A percentile compares a stretch with the other conserved stretches of the same genome.
phyloP scores from a whole-genome alignment of 495 filamentous ascomycete genomes.

The Mytilinidion resinicola region DNA sequence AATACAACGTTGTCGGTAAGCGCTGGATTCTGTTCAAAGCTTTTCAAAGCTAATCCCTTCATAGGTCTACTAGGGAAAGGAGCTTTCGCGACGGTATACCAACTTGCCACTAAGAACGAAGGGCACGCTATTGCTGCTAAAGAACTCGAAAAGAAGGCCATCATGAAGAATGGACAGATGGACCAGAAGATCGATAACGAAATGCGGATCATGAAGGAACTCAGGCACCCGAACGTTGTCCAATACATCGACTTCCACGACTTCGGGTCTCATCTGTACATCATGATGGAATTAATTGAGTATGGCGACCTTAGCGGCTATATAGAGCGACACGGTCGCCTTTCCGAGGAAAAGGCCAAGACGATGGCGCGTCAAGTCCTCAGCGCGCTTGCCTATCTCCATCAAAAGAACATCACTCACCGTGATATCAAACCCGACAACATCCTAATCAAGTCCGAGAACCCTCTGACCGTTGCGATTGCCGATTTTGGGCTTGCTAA shows the following conservation, averaged over 20 bases:
- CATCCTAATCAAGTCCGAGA: conserved; percentile 67
- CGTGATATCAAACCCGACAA: conserved; percentile 98
- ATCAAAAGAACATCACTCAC: conserved; percentile 81
- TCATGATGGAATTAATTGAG: conserved; percentile 93
- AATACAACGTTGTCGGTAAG: conserved; percentile 68
- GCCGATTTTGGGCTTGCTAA: conserved; percentile 97
- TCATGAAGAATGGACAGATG: conserved; percentile 79
- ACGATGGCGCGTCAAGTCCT: conserved; percentile 71
- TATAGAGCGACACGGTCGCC: conserved; percentile 50
- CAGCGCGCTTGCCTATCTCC: conserved; percentile 78
- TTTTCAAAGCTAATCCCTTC: conserved; percentile 1
- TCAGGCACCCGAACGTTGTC: conserved; percentile 86
- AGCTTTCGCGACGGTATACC: conserved; percentile 88
- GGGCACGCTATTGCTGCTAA: conserved; percentile 82
- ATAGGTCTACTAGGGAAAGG: conserved; percentile 69
- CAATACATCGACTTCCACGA: conserved; percentile 82
- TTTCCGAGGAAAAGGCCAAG: conserved; percentile 62
- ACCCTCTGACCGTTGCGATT: conserved; percentile 78
- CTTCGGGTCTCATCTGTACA: conserved; percentile 69
- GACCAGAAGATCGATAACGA: conserved; percentile 89
- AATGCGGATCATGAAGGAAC: conserved; percentile 81
- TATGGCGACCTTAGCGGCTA: conserved; percentile 76
- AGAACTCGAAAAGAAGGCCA: conserved; percentile 79
- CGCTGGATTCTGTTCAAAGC: background rate
- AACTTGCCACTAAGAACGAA: conserved; percentile 69